Percentiles rank a stretch among this genome's conserved stretches.
Evolutionary conservation across 2,329 filamentous ascomycete species (phyloP).

Genomic region (Penicillium sp.): DNA sequence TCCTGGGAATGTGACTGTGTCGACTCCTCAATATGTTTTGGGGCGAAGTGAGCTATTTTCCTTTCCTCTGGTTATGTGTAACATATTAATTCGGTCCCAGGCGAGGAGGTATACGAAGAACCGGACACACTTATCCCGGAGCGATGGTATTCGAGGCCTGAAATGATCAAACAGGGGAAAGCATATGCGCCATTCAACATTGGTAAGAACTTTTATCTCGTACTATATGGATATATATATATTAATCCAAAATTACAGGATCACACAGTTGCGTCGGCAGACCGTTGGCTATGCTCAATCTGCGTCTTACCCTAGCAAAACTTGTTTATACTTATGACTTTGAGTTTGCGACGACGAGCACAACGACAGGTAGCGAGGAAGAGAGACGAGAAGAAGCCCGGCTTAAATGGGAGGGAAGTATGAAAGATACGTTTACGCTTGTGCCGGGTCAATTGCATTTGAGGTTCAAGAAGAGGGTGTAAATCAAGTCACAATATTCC

Average conservation of each 20-base stretch:
- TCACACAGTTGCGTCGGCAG: constrained; percentile 35
- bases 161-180: constrained; percentile 29
- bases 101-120: constrained; percentile 23
- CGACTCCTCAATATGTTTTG: constrained; percentile 20
- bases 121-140: constrained; percentile 30
- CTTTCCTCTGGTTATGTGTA: not conserved
- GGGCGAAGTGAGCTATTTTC: constrained; percentile 18
- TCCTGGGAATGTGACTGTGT: constrained; percentile 22
- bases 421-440: constrained; percentile 2
- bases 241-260: constrained; percentile 16
- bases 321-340: constrained; percentile 34
- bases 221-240: not conserved
- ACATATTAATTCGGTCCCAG: constrained; percentile 10
- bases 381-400: not conserved
- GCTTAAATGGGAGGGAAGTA: not conserved
- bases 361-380: not conserved
- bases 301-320: constrained; percentile 30
- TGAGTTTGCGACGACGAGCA: constrained; percentile 21
- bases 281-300: constrained; percentile 32
- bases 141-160: constrained; percentile 31
- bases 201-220: constrained; percentile 17
- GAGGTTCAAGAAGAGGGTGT: not conserved
- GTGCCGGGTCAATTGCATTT: constrained; percentile 3
- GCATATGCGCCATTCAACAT: constrained; percentile 33
- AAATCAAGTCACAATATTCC: not conserved